Percentiles rank a stretch among this genome's conserved stretches.
Evolutionary conservation across 75 land plant genomes (phyloP).

Genomic region (Pinus tabuliformis): DNA sequence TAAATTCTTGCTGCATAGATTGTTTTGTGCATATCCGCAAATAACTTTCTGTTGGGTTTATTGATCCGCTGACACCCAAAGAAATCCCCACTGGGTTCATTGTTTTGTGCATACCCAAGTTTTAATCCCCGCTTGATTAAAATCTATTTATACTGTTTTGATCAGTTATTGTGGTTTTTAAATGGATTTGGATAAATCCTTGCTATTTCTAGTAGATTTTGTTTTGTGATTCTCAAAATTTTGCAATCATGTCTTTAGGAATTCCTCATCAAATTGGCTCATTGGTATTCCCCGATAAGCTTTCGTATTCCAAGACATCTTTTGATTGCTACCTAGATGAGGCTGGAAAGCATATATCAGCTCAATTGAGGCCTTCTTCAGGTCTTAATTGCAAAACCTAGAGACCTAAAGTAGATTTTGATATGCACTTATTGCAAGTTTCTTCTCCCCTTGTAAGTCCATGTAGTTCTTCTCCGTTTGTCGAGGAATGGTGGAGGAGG

Average conservation of each 20-base stretch:
- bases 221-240: background rate
- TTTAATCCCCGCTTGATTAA: no score
- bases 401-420: constrained; percentile 9
- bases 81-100: no score
- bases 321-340: background rate
- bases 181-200: no score
- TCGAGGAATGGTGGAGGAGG: background rate
- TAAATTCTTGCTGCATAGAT: background rate
- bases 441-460: constrained; percentile 39
- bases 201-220: background rate
- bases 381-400: constrained; percentile 17
- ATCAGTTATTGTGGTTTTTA: background rate
- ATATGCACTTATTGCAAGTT: background rate
- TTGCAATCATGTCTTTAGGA: constrained; percentile 11
- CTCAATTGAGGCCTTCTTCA: constrained; percentile 25
- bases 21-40: background rate
- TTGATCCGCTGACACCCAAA: no score
- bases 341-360: constrained; percentile 2
- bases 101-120: no score
- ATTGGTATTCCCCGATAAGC: constrained; percentile 3
- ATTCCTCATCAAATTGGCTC: constrained; percentile 46
- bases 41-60: background rate
- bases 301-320: background rate
- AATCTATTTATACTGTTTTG: background rate
- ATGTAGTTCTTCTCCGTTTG: constrained; percentile 23